phyloP scores from a whole-genome alignment of 371 early-diverging fungal genomes.

The Syncephalastrum sp. region DNA sequence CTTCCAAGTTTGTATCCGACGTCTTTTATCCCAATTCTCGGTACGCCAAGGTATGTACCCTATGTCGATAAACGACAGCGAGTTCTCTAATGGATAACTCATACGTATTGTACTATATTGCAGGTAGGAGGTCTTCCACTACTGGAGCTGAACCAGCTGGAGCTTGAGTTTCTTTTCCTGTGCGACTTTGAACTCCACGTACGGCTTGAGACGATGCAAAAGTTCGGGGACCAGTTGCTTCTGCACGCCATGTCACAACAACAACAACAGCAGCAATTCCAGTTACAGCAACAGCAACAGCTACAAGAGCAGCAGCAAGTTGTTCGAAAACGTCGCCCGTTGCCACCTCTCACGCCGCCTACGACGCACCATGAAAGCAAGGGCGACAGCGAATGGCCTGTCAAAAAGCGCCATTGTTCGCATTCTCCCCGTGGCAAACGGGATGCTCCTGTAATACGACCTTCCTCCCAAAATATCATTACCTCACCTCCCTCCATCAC shows the following conservation, averaged over 20 bases:
- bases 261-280: no score
- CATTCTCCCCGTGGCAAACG: no score
- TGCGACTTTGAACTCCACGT: slow-evolving; percentile 81
- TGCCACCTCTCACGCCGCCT: no score
- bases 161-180: slow-evolving; percentile 84
- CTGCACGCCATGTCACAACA: neutral
- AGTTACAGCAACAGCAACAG: no score
- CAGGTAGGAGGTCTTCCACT: slow-evolving; percentile 86
- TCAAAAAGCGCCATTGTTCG: no score
- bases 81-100: neutral
- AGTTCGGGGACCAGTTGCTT: slow-evolving; percentile 61
- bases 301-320: no score
- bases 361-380: no score
- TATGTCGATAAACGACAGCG: neutral
- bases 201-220: slow-evolving; percentile 66
- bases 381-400: no score
- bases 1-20: slow-evolving; percentile 84
- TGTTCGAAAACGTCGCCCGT: no score
- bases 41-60: slow-evolving; percentile 62
- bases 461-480: no score
- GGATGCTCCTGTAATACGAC: no score
- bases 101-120: neutral
- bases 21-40: slow-evolving; percentile 79
- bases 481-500: no score
- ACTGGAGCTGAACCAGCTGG: slow-evolving; percentile 83